These are phyloP conservation scores for Amylocystis lapponica DNA, from an alignment of 768 basidiomycete genomes.

Conservation along the genomic window DNA sequence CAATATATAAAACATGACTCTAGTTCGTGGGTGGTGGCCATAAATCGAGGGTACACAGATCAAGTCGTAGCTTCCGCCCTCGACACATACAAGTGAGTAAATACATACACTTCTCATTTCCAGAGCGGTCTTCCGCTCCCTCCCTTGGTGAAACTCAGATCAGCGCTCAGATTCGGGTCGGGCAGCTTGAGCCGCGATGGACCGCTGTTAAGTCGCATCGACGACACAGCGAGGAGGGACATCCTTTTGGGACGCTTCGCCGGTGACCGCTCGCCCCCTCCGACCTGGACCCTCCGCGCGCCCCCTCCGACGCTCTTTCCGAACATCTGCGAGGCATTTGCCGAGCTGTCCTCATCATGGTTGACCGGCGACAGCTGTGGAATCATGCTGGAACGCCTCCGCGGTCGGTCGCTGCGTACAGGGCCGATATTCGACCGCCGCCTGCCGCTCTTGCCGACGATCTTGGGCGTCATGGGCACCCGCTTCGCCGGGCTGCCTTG, in stretches of 20 bases:
- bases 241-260: constrained; percentile 54
- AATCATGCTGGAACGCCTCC: constrained; percentile 78
- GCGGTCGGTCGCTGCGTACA: constrained; percentile 63
- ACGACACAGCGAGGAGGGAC: constrained; percentile 40
- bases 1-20: constrained; percentile 10
- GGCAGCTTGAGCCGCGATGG: constrained; percentile 25
- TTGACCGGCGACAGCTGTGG: constrained; percentile 53
- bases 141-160: constrained; percentile 42
- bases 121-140: constrained; percentile 45
- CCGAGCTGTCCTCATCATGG: constrained; percentile 30
- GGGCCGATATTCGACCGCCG: constrained; percentile 74
- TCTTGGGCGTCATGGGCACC: constrained; percentile 41
- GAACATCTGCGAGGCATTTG: constrained; percentile 11
- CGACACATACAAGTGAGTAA: not conserved
- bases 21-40: constrained; percentile 13
- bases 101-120: constrained; percentile 35
- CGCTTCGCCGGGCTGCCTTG: constrained; percentile 44
- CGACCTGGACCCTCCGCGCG: constrained; percentile 37
- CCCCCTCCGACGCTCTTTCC: constrained; percentile 17
- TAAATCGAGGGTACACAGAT: constrained; percentile 9
- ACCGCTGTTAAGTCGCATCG: constrained; percentile 22
- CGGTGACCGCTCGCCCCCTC: constrained; percentile 37
- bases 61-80: not conserved
- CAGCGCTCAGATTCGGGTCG: constrained; percentile 36
- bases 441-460: constrained; percentile 36